These are phyloP conservation scores for Ananas comosus DNA, from an alignment of 176 grass and related monocot genomes.

Conservation along the genomic window DNA sequence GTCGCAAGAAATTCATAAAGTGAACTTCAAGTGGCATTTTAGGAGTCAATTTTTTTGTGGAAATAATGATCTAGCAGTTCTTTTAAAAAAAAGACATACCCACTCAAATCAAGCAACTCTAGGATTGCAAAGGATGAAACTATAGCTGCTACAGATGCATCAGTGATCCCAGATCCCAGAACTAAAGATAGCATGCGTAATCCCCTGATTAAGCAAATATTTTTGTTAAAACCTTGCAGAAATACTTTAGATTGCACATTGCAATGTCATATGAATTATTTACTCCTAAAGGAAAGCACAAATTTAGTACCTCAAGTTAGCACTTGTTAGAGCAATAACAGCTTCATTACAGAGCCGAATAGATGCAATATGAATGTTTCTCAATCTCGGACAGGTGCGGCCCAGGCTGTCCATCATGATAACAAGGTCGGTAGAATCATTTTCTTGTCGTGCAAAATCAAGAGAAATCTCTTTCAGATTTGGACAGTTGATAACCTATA, in stretches of 20 bases:
- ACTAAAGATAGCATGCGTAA: slow-evolving; percentile 60
- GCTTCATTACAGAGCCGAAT: slow-evolving; percentile 61
- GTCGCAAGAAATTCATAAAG: slow-evolving; percentile 17
- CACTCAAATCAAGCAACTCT: slow-evolving; percentile 87
- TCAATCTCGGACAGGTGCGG: slow-evolving; percentile 56
- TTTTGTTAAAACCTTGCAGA: neutral
- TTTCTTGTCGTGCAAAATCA: slow-evolving; percentile 49
- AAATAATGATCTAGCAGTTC: neutral
- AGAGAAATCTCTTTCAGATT: slow-evolving; percentile 71
- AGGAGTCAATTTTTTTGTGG: neutral
- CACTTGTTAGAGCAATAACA: slow-evolving; percentile 60
- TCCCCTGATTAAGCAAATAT: slow-evolving; percentile 31
- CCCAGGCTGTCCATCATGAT: slow-evolving; percentile 61
- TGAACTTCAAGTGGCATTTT: slow-evolving; percentile 1
- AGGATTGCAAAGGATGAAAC: slow-evolving; percentile 52
- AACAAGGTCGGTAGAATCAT: slow-evolving; percentile 65
- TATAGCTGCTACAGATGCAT: slow-evolving; percentile 81
- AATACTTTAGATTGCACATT: neutral
- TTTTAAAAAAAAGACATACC: slow-evolving; percentile 31
- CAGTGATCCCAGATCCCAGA: slow-evolving; percentile 75
- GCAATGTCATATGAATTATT: too few relatives aligned
- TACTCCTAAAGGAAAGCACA: neutral
- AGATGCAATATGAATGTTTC: slow-evolving; percentile 63
- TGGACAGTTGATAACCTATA: slow-evolving; percentile 75
- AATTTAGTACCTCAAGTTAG: slow-evolving; percentile 57